Evolutionary conservation across 345 rosid species (phyloP).

Genomic region (Salix brachista): DNA sequence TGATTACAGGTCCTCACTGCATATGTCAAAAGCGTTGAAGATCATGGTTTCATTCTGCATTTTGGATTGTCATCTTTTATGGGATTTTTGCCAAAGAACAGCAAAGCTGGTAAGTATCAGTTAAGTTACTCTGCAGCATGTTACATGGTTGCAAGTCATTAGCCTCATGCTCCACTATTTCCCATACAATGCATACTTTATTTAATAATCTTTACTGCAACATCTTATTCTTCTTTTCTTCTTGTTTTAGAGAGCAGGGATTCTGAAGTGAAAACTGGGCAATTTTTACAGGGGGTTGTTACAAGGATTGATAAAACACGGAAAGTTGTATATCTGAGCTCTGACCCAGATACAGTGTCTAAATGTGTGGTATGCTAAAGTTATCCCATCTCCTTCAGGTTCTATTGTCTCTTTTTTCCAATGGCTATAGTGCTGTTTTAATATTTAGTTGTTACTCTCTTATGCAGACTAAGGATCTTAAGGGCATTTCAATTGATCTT

Average conservation of each 20-base stretch:
- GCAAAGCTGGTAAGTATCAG: slow-evolving; percentile 43
- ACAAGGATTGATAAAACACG: slow-evolving; percentile 64
- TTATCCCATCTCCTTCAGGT: neutral
- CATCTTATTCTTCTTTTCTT: neutral
- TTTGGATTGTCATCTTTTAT: slow-evolving; percentile 73
- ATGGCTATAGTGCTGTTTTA: neutral
- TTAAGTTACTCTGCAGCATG: neutral
- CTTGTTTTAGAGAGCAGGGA: slow-evolving; percentile 35
- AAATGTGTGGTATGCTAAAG: slow-evolving; percentile 62
- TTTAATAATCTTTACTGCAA: neutral
- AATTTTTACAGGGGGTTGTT: slow-evolving; percentile 77
- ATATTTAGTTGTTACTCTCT: slow-evolving; percentile 11
- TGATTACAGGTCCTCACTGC: slow-evolving; percentile 62
- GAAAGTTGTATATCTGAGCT: slow-evolving; percentile 64
- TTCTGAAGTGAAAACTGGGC: slow-evolving; percentile 50
- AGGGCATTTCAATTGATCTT: slow-evolving; percentile 89
- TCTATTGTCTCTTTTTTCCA: neutral
- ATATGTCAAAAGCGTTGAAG: slow-evolving; percentile 82
- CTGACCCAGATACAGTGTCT: slow-evolving; percentile 62
- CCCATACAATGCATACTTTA: neutral
- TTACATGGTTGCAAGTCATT: neutral
- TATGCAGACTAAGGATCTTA: slow-evolving; percentile 77
- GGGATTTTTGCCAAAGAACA: slow-evolving; percentile 67
- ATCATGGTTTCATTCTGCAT: slow-evolving; percentile 93
- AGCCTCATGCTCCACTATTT: slow-evolving; percentile 5